phyloP scores from a whole-genome alignment of 257 asterid genomes.

The Nicotiana attenuata region DNA sequence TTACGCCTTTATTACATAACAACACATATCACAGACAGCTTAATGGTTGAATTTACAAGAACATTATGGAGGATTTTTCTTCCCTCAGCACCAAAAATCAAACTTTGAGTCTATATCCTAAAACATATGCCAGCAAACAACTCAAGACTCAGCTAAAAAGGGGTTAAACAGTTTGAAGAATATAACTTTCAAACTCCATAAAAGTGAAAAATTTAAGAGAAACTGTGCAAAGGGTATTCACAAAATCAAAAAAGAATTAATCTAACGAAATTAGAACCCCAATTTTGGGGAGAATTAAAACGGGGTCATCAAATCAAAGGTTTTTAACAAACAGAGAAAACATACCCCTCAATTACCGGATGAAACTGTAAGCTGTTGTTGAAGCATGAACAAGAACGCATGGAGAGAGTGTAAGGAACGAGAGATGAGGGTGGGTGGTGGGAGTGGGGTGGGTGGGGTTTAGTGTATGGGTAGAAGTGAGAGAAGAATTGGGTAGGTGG shows the following conservation, averaged over 20 bases:
- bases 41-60: not conserved
- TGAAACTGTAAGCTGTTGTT: not conserved
- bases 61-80: not conserved
- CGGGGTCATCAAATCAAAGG: not conserved
- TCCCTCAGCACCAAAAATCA: not conserved
- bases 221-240: constrained; percentile 6
- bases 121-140: not conserved
- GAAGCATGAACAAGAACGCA: not conserved
- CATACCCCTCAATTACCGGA: constrained; percentile 9
- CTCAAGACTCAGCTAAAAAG: not conserved
- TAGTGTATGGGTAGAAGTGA: constrained; percentile 6
- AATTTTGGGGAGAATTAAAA: not conserved
- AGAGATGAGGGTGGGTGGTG: constrained; percentile 8
- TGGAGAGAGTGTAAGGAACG: not conserved
- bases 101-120: constrained; percentile 1
- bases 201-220: not conserved
- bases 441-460: not conserved
- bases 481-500: constrained; percentile 9
- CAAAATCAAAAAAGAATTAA: not conserved
- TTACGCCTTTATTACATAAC: not conserved
- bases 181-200: not conserved
- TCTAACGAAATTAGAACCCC: not conserved
- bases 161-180: not conserved
- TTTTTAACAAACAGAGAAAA: not conserved
- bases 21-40: not conserved